phyloP scores from a whole-genome alignment of 2,329 filamentous ascomycete genomes.

The Cryoendolithus antarcticus region DNA sequence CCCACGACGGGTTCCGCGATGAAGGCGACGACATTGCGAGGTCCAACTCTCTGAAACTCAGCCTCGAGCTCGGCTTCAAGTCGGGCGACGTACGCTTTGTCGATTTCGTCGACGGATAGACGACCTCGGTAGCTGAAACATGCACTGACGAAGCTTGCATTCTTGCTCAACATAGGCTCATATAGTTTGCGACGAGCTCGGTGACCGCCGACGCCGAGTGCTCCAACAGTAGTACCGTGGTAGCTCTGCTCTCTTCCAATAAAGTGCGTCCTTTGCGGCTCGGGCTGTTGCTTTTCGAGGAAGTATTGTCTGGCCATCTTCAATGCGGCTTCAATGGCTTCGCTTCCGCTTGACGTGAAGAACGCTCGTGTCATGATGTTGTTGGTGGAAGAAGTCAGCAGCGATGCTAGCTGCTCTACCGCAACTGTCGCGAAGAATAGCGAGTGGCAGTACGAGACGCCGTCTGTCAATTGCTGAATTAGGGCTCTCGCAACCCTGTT shows the following conservation, averaged over 20 bases:
- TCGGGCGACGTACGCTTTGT: slow-evolving; percentile 28
- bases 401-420: slow-evolving; percentile 39
- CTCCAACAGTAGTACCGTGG: slow-evolving; percentile 55
- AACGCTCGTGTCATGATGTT: slow-evolving; percentile 46
- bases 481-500: slow-evolving; percentile 45
- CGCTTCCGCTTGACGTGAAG: slow-evolving; percentile 47
- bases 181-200: slow-evolving; percentile 45
- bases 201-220: slow-evolving; percentile 52
- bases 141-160: slow-evolving; percentile 45
- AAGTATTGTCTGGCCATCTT: slow-evolving; percentile 55
- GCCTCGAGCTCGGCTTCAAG: slow-evolving; percentile 35
- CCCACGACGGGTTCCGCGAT: slow-evolving; percentile 40
- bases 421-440: slow-evolving; percentile 43
- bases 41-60: slow-evolving; percentile 35
- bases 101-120: slow-evolving; percentile 22
- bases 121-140: slow-evolving; percentile 32
- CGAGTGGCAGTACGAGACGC: slow-evolving; percentile 45
- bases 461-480: slow-evolving; percentile 39
- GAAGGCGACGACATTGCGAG: slow-evolving; percentile 37
- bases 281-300: slow-evolving; percentile 36
- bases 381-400: slow-evolving; percentile 36
- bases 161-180: slow-evolving; percentile 39
- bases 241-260: slow-evolving; percentile 53
- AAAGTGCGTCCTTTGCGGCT: slow-evolving; percentile 44
- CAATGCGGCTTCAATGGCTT: slow-evolving; percentile 53